Conservation (phyloP, 169 alveolate species). For the Plasmodium cynomolgi region DNA sequence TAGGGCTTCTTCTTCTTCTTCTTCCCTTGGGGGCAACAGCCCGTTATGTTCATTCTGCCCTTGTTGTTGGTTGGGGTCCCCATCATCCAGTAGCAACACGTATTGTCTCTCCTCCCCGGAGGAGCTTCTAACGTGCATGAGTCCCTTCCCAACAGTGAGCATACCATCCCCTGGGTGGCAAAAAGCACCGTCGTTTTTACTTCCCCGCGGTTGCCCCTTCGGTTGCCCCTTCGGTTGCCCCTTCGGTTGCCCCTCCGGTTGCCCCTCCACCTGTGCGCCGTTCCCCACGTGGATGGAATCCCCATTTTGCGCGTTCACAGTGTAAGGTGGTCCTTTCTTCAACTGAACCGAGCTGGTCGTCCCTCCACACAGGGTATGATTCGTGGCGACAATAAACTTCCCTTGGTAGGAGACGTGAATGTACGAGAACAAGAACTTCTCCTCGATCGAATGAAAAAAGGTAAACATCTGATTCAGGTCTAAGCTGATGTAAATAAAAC, state of each 20-base stretch:
- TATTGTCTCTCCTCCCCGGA: not conserved
- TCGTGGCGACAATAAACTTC: constrained; percentile 41
- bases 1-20: not conserved
- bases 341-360: not conserved
- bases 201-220: not conserved
- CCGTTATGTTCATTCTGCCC: not conserved
- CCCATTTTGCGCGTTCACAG: not conserved
- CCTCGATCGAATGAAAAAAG: constrained; percentile 38
- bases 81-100: constrained; percentile 6
- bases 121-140: not conserved
- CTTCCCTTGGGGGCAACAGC: not conserved
- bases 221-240: no score
- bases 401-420: constrained; percentile 48
- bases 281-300: not conserved
- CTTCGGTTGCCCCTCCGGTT: not conserved
- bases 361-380: not conserved
- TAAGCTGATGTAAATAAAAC: constrained; percentile 25
- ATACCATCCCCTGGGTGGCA: not conserved
- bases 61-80: not conserved
- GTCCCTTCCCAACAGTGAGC: not conserved
- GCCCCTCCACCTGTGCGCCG: not conserved
- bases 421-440: constrained; percentile 36
- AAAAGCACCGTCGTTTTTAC: not conserved
- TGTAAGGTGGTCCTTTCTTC: not conserved
- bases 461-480: constrained; percentile 58